Conservation (phyloP, 1,284 basidiomycete species). For the Cutaneotrichosporon sp. region DNA sequence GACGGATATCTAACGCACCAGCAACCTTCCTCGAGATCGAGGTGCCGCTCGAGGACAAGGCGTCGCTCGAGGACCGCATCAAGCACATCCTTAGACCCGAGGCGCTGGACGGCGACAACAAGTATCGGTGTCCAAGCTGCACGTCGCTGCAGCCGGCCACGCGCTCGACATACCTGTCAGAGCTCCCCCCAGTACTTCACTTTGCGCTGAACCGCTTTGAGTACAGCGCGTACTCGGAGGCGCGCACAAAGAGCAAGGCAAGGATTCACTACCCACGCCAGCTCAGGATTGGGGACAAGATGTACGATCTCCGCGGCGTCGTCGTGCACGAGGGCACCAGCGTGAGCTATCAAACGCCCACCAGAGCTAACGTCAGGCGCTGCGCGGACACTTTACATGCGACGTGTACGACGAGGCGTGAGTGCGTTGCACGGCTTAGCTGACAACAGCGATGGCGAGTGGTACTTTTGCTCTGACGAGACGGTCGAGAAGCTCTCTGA, state of each 20-base stretch:
- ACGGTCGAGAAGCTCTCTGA: slow-evolving; percentile 22
- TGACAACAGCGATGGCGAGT: slow-evolving; percentile 58
- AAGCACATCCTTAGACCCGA: slow-evolving; percentile 61
- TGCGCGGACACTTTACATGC: slow-evolving; percentile 87
- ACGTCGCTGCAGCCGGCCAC: slow-evolving; percentile 66
- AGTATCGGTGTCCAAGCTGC: slow-evolving; percentile 75
- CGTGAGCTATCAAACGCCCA: slow-evolving; percentile 25
- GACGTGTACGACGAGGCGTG: slow-evolving; percentile 74
- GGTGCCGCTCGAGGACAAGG: slow-evolving; percentile 69
- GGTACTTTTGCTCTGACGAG: slow-evolving; percentile 89
- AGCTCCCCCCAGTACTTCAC: slow-evolving; percentile 73
- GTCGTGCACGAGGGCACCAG: slow-evolving; percentile 70
- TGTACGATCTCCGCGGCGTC: slow-evolving; percentile 74
- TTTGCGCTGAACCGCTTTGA: slow-evolving; percentile 84
- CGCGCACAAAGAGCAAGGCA: slow-evolving; percentile 77
- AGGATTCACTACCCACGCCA: slow-evolving; percentile 67
- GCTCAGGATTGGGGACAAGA: slow-evolving; percentile 52
- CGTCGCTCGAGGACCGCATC: slow-evolving; percentile 67
- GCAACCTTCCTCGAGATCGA: slow-evolving; percentile 74
- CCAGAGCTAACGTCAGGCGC: slow-evolving; percentile 56
- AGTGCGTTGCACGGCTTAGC: slow-evolving; percentile 30
- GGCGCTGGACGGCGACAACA: slow-evolving; percentile 69
- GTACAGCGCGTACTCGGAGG: slow-evolving; percentile 68
- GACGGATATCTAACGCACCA: background rate
- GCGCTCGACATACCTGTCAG: slow-evolving; percentile 62